phyloP scores from a whole-genome alignment of 345 rosid species.

The Capsella bursapastoris region DNA sequence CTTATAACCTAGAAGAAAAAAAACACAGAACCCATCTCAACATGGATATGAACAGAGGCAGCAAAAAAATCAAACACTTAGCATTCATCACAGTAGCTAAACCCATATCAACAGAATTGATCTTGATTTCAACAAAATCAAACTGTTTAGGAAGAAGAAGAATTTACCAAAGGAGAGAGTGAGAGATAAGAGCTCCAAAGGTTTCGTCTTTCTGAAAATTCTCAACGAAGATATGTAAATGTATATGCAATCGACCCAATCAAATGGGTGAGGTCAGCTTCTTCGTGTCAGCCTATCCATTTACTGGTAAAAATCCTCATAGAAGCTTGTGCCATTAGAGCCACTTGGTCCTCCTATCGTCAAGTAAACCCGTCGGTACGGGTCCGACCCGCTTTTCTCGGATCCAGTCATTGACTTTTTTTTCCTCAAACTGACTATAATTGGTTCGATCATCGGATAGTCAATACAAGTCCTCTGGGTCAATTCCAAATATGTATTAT shows the following conservation, averaged over 20 bases:
- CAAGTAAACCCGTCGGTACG: conserved; percentile 29
- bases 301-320: conserved; percentile 20
- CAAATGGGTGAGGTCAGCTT: conserved; percentile 18
- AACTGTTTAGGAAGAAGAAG: not conserved
- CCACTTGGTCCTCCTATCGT: conserved; percentile 41
- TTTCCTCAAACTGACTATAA: not conserved
- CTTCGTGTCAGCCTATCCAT: conserved; percentile 31
- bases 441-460: not conserved
- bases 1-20: not conserved
- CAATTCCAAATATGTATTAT: not conserved
- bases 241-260: conserved; percentile 13
- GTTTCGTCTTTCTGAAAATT: conserved; percentile 11
- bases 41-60: not conserved
- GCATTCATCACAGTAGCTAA: not conserved
- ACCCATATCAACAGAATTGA: not conserved
- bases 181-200: not conserved
- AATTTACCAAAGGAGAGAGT: not conserved
- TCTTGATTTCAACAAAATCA: not conserved
- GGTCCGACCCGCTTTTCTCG: conserved; percentile 25
- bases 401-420: conserved; percentile 38
- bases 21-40: not conserved
- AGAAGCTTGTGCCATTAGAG: conserved; percentile 34
- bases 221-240: conserved; percentile 9
- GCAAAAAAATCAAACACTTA: conserved; percentile 27
- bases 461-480: conserved; percentile 27